These are phyloP conservation scores for Talaromyces sp. DNA, from an alignment of 2,329 filamentous ascomycete species.

Conservation along the genomic window DNA sequence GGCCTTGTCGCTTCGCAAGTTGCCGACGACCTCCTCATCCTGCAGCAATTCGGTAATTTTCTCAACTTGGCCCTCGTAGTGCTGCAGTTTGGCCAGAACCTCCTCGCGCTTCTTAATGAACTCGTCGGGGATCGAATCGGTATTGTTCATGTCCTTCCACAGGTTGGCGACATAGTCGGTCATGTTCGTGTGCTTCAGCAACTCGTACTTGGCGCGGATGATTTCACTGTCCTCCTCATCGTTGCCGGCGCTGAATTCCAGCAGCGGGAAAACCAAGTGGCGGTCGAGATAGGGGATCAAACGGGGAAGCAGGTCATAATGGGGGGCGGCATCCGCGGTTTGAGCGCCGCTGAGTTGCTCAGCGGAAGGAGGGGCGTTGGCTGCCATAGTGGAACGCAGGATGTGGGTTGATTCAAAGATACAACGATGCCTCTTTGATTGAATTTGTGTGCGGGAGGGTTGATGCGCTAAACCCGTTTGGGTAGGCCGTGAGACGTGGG, in stretches of 20 bases:
- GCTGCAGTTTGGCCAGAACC: conserved; percentile 78
- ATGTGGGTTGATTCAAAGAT: conserved; percentile 24
- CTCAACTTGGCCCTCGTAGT: conserved; percentile 82
- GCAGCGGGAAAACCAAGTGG: conserved; percentile 92
- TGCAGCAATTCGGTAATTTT: conserved; percentile 86
- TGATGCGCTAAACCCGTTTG: conserved; percentile 33
- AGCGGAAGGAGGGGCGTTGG: conserved; percentile 52
- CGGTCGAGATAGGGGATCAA: conserved; percentile 91
- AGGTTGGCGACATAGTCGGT: conserved; percentile 93
- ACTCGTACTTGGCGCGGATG: conserved; percentile 84
- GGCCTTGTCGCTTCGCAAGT: conserved; percentile 93
- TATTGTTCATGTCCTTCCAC: conserved; percentile 84
- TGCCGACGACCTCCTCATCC: conserved; percentile 85
- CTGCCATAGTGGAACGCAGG: conserved; percentile 52
- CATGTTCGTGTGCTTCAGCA: conserved; percentile 98
- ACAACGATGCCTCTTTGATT: conserved; percentile 23
- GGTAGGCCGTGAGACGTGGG: conserved; percentile 11
- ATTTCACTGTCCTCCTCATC: conserved; percentile 79
- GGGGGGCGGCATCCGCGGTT: conserved; percentile 62
- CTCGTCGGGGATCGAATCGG: conserved; percentile 76
- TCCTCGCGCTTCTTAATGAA: conserved; percentile 88
- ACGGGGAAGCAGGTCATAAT: conserved; percentile 82
- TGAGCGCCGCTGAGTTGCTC: conserved; percentile 54
- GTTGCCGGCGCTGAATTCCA: conserved; percentile 85
- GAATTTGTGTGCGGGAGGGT: conserved; percentile 33